phyloP scores from a whole-genome alignment of 2,329 filamentous ascomycete genomes.

The Paradendryphiella salina region DNA sequence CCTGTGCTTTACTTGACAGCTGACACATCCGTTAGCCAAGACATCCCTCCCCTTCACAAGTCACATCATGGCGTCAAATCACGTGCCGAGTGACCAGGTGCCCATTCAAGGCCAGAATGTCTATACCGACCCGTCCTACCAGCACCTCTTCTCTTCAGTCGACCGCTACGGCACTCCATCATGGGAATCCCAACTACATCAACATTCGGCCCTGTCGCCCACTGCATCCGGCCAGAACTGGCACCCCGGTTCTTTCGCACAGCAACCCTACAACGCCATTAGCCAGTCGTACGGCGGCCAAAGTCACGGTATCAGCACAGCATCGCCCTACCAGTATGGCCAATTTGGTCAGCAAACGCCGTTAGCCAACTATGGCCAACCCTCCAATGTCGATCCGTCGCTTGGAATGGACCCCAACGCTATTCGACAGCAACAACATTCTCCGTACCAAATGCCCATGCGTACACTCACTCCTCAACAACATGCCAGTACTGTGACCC shows the following conservation, averaged over 20 bases:
- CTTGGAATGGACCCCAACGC: conserved; percentile 29
- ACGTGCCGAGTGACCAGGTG: conserved; percentile 44
- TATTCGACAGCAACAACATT: conserved; percentile 38
- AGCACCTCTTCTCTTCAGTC: conserved; percentile 33
- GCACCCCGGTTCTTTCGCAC: conserved; percentile 34
- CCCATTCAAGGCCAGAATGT: conserved; percentile 39
- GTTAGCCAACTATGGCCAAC: conserved; percentile 29
- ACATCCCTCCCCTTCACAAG: conserved; percentile 6
- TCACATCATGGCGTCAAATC: conserved; percentile 42
- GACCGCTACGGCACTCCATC: conserved; percentile 39
- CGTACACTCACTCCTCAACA: conserved; percentile 27
- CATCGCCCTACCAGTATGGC: conserved; percentile 41
- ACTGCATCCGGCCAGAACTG: conserved; percentile 26
- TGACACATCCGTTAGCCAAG: conserved; percentile 21
- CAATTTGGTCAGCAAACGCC: conserved; percentile 35
- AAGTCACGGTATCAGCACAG: conserved; percentile 29
- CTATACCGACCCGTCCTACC: conserved; percentile 40
- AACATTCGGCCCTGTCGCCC: conserved; percentile 28
- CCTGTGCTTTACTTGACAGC: conserved; percentile 11
- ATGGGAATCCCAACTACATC: conserved; percentile 38
- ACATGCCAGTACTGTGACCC: conserved; percentile 35
- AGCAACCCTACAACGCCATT: conserved; percentile 30
- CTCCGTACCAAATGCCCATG: conserved; percentile 37
- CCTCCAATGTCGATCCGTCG: conserved; percentile 36
- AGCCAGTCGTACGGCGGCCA: conserved; percentile 33